Evolutionary conservation across 768 basidiomycete genomes (phyloP), one percentile per base, ranked within the genome.

Genomic region (Boletus sensibilis): DNA sequence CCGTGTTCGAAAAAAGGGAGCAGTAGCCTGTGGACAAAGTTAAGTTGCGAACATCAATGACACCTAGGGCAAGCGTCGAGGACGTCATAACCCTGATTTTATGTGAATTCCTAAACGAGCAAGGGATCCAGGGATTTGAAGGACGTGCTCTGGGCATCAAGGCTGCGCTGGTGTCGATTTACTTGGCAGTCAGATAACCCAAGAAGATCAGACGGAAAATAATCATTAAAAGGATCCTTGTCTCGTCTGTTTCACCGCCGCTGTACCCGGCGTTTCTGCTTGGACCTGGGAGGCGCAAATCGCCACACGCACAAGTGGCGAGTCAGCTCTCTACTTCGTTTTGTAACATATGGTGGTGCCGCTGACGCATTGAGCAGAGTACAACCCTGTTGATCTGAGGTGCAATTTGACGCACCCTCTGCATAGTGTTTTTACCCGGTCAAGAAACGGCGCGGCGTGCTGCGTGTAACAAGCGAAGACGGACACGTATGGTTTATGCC

Each of bases 61-160:
- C 14, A 33, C 13, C 34, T 25, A 42, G 44, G 55, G 40, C 40
- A 34, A 34, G 40, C 43, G 35, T 55, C 51, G 25, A 66, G 38
- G 47, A 68, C 60, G 68, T 63, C 63, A 68, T 70, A 44, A 68
- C 68, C 67, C 65, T 63, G 58, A 56, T 38, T 55, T 54, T 53
- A 59, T 52, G 58, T 39, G 54, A 61, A 61, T 56, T 59, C 57
- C 29, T 39, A 56, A 43, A 53, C 27, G 46, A 42, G 29, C 50
- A 53, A 40, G 35, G 50, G 27, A 45, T 50, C 20, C 49, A 61
- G 59, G 57, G 52, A 56, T 49, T 53, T 21, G n/a, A 46, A 53
- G 23, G 49, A 33, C 42, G 14, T 40, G 43, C 35, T 27, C 45
- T 21, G 44, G 54, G 31, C 59, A 56, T 57, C 54, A 53, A 47